Evolutionary conservation across 495 filamentous ascomycete genomes (phyloP).

Genomic region (Pyrenula aspistea): DNA sequence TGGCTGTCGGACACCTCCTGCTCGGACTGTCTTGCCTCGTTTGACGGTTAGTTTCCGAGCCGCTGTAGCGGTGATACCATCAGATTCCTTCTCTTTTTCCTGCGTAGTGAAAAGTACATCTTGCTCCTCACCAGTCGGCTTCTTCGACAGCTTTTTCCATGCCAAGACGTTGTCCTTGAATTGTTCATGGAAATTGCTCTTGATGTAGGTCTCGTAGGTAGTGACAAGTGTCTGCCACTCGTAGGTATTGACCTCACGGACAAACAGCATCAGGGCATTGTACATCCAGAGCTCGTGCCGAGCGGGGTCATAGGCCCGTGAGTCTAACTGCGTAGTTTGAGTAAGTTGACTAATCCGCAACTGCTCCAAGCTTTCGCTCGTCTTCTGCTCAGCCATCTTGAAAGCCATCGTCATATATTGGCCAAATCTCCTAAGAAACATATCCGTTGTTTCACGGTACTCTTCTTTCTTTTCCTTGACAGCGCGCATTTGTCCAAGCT

Average conservation of each 20-base stretch:
- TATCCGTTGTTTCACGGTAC: slow-evolving; percentile 56
- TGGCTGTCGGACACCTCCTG: slow-evolving; percentile 41
- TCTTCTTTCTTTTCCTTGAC: slow-evolving; percentile 86
- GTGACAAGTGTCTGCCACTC: slow-evolving; percentile 73
- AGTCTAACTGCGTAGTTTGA: slow-evolving; percentile 32
- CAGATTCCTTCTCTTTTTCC: slow-evolving; percentile 64
- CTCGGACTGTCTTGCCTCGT: slow-evolving; percentile 72
- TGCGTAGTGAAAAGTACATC: slow-evolving; percentile 81
- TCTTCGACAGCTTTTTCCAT: slow-evolving; percentile 75
- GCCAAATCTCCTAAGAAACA: slow-evolving; percentile 66
- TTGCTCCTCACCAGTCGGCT: slow-evolving; percentile 69
- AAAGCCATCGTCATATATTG: slow-evolving; percentile 74
- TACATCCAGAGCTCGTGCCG: slow-evolving; percentile 66
- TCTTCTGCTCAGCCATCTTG: slow-evolving; percentile 54
- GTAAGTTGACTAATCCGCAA: neutral
- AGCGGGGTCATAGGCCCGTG: slow-evolving; percentile 34
- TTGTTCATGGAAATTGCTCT: slow-evolving; percentile 66
- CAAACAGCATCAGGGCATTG: slow-evolving; percentile 72
- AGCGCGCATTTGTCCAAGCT: slow-evolving; percentile 83
- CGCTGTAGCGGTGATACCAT: slow-evolving; percentile 52
- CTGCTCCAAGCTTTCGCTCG: slow-evolving; percentile 14
- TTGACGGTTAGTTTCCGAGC: slow-evolving; percentile 89
- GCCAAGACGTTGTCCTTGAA: slow-evolving; percentile 66
- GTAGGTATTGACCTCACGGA: slow-evolving; percentile 62
- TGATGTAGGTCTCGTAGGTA: slow-evolving; percentile 66